Conservation (phyloP, 352 stramenopile species). For the Phytophthora meadii region DNA sequence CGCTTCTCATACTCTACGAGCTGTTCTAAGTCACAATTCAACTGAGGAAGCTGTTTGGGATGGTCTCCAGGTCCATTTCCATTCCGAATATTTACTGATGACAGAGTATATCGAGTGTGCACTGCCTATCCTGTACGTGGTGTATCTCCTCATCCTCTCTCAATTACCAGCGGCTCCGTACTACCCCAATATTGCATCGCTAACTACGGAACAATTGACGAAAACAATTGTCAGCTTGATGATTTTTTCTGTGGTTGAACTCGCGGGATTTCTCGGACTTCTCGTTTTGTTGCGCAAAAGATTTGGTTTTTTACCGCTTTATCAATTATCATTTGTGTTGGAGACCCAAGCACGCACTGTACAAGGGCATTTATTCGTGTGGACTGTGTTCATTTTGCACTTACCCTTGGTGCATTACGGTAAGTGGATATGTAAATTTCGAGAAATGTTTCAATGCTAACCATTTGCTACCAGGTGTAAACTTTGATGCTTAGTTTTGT, state of each 20-base stretch:
- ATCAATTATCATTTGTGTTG: constrained; percentile 28
- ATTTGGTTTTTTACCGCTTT: constrained; percentile 35
- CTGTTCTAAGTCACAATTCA: neutral
- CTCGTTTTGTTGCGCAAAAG: constrained; percentile 15
- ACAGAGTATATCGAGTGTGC: constrained; percentile 42
- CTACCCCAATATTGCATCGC: constrained; percentile 30
- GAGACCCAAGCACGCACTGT: constrained; percentile 23
- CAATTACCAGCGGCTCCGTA: constrained; percentile 34
- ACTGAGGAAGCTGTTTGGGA: constrained; percentile 13
- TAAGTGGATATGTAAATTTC: neutral
- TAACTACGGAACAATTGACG: constrained; percentile 14
- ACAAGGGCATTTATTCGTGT: constrained; percentile 25
- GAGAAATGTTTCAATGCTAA: neutral
- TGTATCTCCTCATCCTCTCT: constrained; percentile 28
- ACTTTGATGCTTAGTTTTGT: constrained; percentile 9
- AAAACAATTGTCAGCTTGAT: constrained; percentile 11
- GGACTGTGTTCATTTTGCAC: constrained; percentile 29
- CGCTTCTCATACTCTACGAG: neutral
- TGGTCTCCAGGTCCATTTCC: constrained; percentile 34
- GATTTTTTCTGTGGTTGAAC: constrained; percentile 25
- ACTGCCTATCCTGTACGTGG: constrained; percentile 33
- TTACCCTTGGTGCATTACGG: constrained; percentile 30
- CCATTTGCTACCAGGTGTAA: constrained; percentile 14
- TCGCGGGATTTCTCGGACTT: constrained; percentile 22
- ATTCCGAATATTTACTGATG: constrained; percentile 34